A percentile compares a stretch with the other conserved stretches of the same genome.
phyloP scores from a whole-genome alignment of 1,139 yeast species.

The Debaryomyces psychrophilus region DNA sequence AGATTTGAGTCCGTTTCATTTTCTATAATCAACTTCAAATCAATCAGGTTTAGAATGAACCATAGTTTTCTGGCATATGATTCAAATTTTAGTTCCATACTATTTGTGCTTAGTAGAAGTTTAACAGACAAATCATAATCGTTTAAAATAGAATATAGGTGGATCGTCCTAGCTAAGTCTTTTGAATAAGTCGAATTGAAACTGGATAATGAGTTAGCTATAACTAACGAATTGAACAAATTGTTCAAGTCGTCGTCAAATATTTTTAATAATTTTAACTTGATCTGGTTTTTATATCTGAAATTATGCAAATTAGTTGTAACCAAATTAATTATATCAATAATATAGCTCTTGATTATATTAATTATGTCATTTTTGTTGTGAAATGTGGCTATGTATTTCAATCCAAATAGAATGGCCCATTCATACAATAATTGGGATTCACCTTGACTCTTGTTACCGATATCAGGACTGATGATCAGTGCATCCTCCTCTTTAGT shows the following conservation, averaged over 20 bases:
- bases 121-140: slow-evolving; percentile 41
- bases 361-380: slow-evolving; percentile 20
- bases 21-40: slow-evolving; percentile 5
- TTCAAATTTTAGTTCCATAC: slow-evolving; percentile 35
- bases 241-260: slow-evolving; percentile 18
- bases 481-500: slow-evolving; percentile 11
- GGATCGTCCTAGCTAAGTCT: slow-evolving; percentile 19
- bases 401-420: slow-evolving; percentile 32
- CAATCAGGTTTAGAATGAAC: slow-evolving; percentile 29
- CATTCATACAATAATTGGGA: slow-evolving; percentile 31
- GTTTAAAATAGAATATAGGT: slow-evolving; percentile 39
- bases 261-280: slow-evolving; percentile 18
- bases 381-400: slow-evolving; percentile 27
- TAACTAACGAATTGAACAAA: slow-evolving; percentile 13
- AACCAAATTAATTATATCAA: slow-evolving; percentile 35
- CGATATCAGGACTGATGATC: not conserved
- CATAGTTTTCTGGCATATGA: slow-evolving; percentile 38
- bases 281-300: slow-evolving; percentile 25
- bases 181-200: slow-evolving; percentile 2
- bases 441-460: not conserved
- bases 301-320: slow-evolving; percentile 34
- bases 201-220: slow-evolving; percentile 2
- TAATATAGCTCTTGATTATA: slow-evolving; percentile 33
- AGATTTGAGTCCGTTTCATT: slow-evolving; percentile 13
- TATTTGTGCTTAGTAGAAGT: slow-evolving; percentile 27